Percentiles rank a stretch among this genome's conserved stretches.
These are phyloP conservation scores for Penicillium sp. DNA, from an alignment of 2,329 filamentous ascomycete genomes.

Conservation along the genomic window DNA sequence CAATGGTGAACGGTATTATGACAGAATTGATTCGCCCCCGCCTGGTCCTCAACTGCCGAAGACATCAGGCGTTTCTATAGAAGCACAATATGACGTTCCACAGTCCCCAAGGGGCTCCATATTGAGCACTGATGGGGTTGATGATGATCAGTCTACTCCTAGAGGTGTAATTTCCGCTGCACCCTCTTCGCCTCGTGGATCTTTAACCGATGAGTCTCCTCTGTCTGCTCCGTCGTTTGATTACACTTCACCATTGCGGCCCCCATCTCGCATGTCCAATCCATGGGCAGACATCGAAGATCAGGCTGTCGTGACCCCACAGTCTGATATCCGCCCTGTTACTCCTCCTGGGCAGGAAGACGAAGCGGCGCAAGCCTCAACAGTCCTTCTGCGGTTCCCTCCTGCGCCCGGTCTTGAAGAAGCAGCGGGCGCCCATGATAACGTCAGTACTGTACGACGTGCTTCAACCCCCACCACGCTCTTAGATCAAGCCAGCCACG, in stretches of 20 bases:
- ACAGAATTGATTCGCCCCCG: slow-evolving; percentile 32
- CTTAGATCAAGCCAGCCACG: slow-evolving; percentile 15
- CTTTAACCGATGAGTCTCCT: slow-evolving; percentile 30
- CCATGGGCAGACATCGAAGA: slow-evolving; percentile 36
- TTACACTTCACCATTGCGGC: slow-evolving; percentile 28
- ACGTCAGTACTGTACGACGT: slow-evolving; percentile 12
- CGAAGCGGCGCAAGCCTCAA: slow-evolving; percentile 24
- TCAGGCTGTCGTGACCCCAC: slow-evolving; percentile 10
- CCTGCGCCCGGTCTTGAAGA: slow-evolving; percentile 36
- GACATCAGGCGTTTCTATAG: slow-evolving; percentile 9
- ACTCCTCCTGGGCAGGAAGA: slow-evolving; percentile 24
- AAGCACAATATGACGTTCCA: slow-evolving; percentile 13
- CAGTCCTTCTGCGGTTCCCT: slow-evolving; percentile 39
- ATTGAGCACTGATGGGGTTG: slow-evolving; percentile 31
- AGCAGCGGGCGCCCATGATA: slow-evolving; percentile 9
- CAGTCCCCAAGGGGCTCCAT: slow-evolving; percentile 35
- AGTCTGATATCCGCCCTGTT: slow-evolving; percentile 25
- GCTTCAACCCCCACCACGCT: slow-evolving; percentile 20
- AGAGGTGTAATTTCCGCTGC: slow-evolving; percentile 31
- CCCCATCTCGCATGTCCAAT: slow-evolving; percentile 36
- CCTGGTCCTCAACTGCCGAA: slow-evolving; percentile 20
- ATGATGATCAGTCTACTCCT: slow-evolving; percentile 33
- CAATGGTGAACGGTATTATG: slow-evolving; percentile 37
- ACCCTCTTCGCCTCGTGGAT: slow-evolving; percentile 31
- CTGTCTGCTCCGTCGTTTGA: slow-evolving; percentile 27